These are phyloP conservation scores for Smallanthus sonchifolius DNA, from an alignment of 129 eudicot species.

Conservation along the genomic window DNA sequence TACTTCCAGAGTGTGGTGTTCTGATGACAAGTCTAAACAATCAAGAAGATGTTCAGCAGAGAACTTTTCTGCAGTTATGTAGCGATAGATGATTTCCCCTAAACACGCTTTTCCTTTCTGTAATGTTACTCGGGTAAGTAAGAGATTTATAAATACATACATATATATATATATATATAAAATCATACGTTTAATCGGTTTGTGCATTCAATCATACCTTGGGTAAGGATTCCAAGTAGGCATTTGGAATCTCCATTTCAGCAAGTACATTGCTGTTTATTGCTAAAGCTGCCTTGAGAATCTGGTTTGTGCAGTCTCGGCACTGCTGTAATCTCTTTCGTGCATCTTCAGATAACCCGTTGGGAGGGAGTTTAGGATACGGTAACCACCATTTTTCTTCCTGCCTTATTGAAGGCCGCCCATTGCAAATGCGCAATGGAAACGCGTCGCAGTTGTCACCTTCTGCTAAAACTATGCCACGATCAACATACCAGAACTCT, in stretches of 20 bases:
- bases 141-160: background rate
- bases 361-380: slow-evolving; percentile 63
- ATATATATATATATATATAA: background rate
- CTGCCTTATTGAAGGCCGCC: slow-evolving; percentile 72
- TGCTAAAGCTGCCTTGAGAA: slow-evolving; percentile 72
- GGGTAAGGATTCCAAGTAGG: slow-evolving; percentile 65
- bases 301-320: slow-evolving; percentile 80
- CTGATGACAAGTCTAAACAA: slow-evolving; percentile 79
- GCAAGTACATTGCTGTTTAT: slow-evolving; percentile 72
- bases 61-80: slow-evolving; percentile 78
- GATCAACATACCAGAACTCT: slow-evolving; percentile 77
- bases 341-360: slow-evolving; percentile 64
- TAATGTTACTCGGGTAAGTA: background rate
- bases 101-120: slow-evolving; percentile 85
- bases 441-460: slow-evolving; percentile 39
- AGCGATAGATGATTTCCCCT: slow-evolving; percentile 82
- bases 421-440: slow-evolving; percentile 25
- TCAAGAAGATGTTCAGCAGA: slow-evolving; percentile 82
- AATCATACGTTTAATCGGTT: background rate
- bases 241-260: slow-evolving; percentile 74
- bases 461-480: slow-evolving; percentile 49
- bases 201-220: slow-evolving; percentile 38
- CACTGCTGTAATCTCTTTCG: slow-evolving; percentile 72
- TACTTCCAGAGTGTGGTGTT: slow-evolving; percentile 74
- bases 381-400: slow-evolving; percentile 94